phyloP scores from a whole-genome alignment of 1,284 basidiomycete species.

The Sporisorium graminicola region DNA sequence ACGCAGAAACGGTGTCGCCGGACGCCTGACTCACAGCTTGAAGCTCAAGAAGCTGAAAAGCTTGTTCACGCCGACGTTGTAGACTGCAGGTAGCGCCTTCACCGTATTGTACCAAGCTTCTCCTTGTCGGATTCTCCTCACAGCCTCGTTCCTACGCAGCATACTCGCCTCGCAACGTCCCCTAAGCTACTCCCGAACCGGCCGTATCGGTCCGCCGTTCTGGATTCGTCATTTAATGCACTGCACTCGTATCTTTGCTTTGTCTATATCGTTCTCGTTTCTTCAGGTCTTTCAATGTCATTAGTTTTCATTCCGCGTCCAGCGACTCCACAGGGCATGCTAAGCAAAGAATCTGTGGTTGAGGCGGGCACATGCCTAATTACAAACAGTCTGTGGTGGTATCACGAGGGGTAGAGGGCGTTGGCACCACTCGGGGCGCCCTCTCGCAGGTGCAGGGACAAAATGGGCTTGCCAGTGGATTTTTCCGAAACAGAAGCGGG shows the following conservation, averaged over 20 bases:
- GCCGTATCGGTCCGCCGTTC: too few relatives aligned
- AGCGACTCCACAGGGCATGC: neutral
- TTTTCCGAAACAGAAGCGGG: too few relatives aligned
- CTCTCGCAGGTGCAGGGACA: neutral
- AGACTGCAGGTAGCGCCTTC: too few relatives aligned
- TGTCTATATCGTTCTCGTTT: neutral
- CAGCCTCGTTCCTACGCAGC: too few relatives aligned
- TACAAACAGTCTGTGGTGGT: slow-evolving; percentile 32
- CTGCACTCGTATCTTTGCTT: slow-evolving; percentile 1
- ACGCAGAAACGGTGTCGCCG: slow-evolving; percentile 23
- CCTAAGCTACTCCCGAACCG: too few relatives aligned
- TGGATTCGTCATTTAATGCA: neutral
- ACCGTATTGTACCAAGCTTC: too few relatives aligned
- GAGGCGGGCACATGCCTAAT: slow-evolving; percentile 21
- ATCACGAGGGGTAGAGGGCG: slow-evolving; percentile 9
- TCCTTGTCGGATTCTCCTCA: neutral
- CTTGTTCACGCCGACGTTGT: slow-evolving; percentile 15
- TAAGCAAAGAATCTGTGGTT: neutral
- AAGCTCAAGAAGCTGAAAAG: slow-evolving; percentile 27
- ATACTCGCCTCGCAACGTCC: neutral
- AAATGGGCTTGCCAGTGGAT: too few relatives aligned
- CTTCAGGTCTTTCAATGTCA: neutral
- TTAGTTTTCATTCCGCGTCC: neutral
- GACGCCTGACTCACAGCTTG: slow-evolving; percentile 9
- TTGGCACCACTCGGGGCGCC: neutral